Percentiles rank a stretch among this genome's conserved stretches.
Evolutionary conservation across 805 yeast species (phyloP).

Genomic region (Metschnikowia orientalis): DNA sequence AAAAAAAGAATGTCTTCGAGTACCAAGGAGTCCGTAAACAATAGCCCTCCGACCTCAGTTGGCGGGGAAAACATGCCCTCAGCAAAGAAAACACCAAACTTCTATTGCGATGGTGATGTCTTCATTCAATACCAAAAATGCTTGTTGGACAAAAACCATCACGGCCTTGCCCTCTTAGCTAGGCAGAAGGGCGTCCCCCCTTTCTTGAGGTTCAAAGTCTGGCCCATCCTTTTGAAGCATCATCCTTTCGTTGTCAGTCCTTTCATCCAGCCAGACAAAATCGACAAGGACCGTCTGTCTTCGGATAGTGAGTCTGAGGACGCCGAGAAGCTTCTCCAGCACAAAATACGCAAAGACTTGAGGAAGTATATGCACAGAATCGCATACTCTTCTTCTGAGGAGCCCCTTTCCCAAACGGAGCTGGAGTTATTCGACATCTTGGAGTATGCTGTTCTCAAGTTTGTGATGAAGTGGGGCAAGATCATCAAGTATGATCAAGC

Average conservation of each 20-base stretch:
- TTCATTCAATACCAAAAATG: constrained; percentile 53
- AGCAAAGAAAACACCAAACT: constrained; percentile 15
- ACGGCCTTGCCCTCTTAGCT: constrained; percentile 74
- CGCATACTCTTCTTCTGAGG: constrained; percentile 25
- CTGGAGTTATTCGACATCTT: constrained; percentile 51
- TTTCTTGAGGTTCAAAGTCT: constrained; percentile 64
- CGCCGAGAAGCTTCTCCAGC: constrained; percentile 22
- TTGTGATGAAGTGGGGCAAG: constrained; percentile 74
- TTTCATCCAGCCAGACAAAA: constrained; percentile 55
- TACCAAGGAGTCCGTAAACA: constrained; percentile 4
- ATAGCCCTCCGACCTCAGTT: constrained; percentile 9
- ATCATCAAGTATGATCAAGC: constrained; percentile 76
- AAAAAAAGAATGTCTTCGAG: constrained; percentile 2
- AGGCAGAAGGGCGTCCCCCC: constrained; percentile 86
- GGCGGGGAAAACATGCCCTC: constrained; percentile 4
- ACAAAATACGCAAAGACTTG: constrained; percentile 52
- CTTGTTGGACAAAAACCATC: constrained; percentile 57
- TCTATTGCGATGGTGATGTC: constrained; percentile 41
- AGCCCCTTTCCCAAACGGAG: constrained; percentile 40
- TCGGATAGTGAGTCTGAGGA: constrained; percentile 11
- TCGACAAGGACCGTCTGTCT: constrained; percentile 16
- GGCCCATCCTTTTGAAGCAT: constrained; percentile 78
- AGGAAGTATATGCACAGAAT: constrained; percentile 54
- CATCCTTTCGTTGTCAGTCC: constrained; percentile 86
- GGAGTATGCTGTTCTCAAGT: constrained; percentile 57